These are phyloP conservation scores for Moelleriella libera DNA, from an alignment of 2,329 filamentous ascomycete species.

Conservation along the genomic window DNA sequence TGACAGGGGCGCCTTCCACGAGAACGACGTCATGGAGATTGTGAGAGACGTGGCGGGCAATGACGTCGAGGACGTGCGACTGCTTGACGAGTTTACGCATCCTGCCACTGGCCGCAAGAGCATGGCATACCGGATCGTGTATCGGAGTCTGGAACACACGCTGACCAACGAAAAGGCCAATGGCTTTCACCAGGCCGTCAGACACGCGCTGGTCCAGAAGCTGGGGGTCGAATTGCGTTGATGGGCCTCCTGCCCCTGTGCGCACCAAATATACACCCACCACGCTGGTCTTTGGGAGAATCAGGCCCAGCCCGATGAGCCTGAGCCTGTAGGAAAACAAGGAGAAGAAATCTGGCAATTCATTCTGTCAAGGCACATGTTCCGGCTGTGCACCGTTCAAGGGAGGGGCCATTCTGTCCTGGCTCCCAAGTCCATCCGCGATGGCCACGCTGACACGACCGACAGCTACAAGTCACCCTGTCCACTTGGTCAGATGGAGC, in stretches of 20 bases:
- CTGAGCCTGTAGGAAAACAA: too few relatives aligned
- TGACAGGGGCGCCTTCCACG: constrained; percentile 51
- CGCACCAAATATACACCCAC: too few relatives aligned
- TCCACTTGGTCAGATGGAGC: too few relatives aligned
- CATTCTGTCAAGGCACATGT: too few relatives aligned
- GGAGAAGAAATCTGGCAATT: too few relatives aligned
- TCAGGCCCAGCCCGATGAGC: too few relatives aligned
- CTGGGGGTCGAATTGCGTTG: constrained; percentile 55
- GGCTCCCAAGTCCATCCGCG: too few relatives aligned
- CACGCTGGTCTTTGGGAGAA: too few relatives aligned
- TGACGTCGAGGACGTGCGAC: constrained; percentile 70
- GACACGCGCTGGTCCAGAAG: constrained; percentile 47
- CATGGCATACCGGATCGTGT: constrained; percentile 85
- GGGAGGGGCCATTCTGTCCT: too few relatives aligned
- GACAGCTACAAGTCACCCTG: too few relatives aligned
- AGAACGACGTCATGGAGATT: constrained; percentile 96
- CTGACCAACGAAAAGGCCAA: constrained; percentile 76
- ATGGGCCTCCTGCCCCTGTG: not conserved
- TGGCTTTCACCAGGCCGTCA: constrained; percentile 56
- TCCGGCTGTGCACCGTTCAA: too few relatives aligned
- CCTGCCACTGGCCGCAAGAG: constrained; percentile 73
- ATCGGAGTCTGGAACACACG: constrained; percentile 82
- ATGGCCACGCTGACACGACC: too few relatives aligned
- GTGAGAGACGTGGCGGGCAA: constrained; percentile 74
- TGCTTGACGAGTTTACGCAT: constrained; percentile 79